phyloP scores from a whole-genome alignment of 1,284 basidiomycete species.

The Ganoderma boninense region DNA sequence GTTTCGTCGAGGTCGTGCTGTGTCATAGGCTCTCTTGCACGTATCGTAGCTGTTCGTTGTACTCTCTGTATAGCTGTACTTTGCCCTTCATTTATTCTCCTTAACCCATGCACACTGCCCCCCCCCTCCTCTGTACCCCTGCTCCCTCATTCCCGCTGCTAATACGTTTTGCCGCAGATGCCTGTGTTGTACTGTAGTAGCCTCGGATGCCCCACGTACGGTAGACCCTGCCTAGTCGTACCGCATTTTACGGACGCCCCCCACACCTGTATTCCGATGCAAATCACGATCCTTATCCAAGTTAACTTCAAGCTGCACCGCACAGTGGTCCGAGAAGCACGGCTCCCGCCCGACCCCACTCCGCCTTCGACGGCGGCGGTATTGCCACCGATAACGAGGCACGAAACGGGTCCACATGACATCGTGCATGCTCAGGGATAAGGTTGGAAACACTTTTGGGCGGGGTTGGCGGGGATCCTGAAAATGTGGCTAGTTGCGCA shows the following conservation, averaged over 20 bases:
- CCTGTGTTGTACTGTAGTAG: background rate
- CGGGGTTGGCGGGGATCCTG: background rate
- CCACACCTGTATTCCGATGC: background rate
- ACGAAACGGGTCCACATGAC: background rate
- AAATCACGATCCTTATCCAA: background rate
- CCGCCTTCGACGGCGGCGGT: background rate
- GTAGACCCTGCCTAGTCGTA: slow-evolving; percentile 1
- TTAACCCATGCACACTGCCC: background rate
- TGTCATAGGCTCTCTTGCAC: slow-evolving; percentile 2
- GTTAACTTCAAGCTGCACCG: background rate
- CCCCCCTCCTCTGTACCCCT: background rate
- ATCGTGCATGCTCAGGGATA: background rate
- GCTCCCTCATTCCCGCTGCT: too few species aligned
- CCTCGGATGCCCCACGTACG: background rate
- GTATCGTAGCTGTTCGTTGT: background rate
- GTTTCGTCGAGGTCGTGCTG: background rate
- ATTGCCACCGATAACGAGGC: background rate
- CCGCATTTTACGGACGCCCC: background rate
- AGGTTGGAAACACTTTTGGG: background rate
- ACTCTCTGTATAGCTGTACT: background rate
- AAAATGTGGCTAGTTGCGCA: background rate
- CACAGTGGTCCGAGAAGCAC: background rate
- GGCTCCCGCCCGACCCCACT: background rate
- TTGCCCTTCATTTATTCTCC: background rate
- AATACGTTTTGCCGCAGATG: background rate